Percentiles rank a stretch among this genome's conserved stretches.
phyloP scores from a whole-genome alignment of 495 filamentous ascomycete genomes.

The Parmelia sp. region DNA sequence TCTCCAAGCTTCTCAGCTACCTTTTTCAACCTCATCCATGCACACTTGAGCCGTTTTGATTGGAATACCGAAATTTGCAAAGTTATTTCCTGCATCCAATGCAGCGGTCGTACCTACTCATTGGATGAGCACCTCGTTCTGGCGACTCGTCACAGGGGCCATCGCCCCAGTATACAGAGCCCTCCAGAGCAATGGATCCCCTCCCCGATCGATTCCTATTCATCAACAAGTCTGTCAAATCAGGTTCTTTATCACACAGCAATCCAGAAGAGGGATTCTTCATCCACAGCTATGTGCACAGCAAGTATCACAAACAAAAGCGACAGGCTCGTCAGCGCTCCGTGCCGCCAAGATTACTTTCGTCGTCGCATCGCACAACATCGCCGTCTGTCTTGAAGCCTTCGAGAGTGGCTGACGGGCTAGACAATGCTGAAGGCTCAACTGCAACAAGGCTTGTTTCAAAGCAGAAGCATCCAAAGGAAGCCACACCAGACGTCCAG shows the following conservation, averaged over 20 bases:
- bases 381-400: not conserved
- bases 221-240: conserved; percentile 10
- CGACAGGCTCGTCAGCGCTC: not conserved
- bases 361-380: not conserved
- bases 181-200: not conserved
- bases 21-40: not conserved
- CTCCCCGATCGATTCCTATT: conserved; percentile 14
- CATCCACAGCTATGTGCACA: conserved; percentile 14
- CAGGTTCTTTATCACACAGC: conserved; percentile 11
- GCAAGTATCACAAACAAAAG: conserved; percentile 7
- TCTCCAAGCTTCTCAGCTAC: too few relatives aligned
- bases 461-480: not conserved
- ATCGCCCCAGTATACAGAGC: not conserved
- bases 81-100: not conserved
- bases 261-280: conserved; percentile 6
- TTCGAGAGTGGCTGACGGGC: not conserved
- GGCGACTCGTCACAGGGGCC: not conserved
- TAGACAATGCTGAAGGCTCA: not conserved
- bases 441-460: not conserved
- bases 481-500: not conserved
- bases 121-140: not conserved
- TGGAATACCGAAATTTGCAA: not conserved
- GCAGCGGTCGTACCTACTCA: not conserved
- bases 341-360: too few relatives aligned
- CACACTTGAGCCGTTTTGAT: too few relatives aligned